Conservation (phyloP, 345 rosid species). For the Corchorus olitorius region DNA sequence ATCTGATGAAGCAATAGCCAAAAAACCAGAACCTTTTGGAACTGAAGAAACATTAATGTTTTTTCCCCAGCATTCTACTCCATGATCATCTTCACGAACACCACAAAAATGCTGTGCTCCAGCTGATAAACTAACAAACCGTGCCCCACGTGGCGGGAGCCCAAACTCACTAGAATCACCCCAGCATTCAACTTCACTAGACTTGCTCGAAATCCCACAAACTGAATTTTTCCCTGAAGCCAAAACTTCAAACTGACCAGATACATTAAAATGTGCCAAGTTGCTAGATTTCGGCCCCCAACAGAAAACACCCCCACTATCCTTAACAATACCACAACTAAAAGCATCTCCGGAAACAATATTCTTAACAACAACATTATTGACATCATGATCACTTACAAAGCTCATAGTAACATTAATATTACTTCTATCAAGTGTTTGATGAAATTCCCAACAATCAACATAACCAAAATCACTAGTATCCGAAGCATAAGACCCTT, state of each 20-base stretch:
- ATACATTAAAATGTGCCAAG: constrained; percentile 42
- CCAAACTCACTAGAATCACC: constrained; percentile 54
- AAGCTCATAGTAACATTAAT: constrained; percentile 8
- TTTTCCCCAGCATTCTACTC: constrained; percentile 88
- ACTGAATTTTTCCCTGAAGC: constrained; percentile 64
- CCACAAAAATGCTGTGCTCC: constrained; percentile 80
- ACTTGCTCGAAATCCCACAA: constrained; percentile 66
- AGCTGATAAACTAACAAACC: constrained; percentile 65
- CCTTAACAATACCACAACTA: constrained; percentile 83
- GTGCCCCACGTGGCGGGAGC: constrained; percentile 38
- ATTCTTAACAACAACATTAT: constrained; percentile 52
- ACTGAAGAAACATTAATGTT: constrained; percentile 51
- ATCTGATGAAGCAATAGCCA: constrained; percentile 88
- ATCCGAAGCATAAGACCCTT: constrained; percentile 54
- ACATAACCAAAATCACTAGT: constrained; percentile 48
- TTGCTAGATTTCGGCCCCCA: constrained; percentile 81
- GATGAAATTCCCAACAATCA: constrained; percentile 63
- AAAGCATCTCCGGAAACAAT: constrained; percentile 92
- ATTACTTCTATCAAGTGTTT: constrained; percentile 22
- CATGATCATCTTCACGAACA: constrained; percentile 77
- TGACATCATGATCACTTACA: constrained; percentile 44
- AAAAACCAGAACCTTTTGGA: constrained; percentile 72
- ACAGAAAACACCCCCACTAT: constrained; percentile 52
- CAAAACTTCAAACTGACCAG: constrained; percentile 46
- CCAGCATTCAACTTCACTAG: constrained; percentile 71